A percentile compares a stretch with the other conserved stretches of the same genome.
Conservation (phyloP, 2,329 filamentous ascomycete genomes). For the Elsinoe arachidis region DNA sequence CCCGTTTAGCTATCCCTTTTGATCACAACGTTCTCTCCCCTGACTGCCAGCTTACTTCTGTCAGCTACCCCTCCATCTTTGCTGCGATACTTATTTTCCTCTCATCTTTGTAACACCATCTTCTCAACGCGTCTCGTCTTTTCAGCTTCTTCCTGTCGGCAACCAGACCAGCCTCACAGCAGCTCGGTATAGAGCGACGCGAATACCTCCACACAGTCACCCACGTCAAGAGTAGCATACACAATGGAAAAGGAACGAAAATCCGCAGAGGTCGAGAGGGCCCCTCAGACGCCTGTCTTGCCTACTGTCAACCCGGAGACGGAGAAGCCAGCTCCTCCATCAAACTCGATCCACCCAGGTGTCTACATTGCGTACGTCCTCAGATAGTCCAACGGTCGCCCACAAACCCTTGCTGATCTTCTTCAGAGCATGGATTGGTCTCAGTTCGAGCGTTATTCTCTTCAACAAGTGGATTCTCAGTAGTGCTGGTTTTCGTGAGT, state of each 20-base stretch:
- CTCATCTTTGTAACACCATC: not conserved
- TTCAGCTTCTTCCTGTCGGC: not conserved
- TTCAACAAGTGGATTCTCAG: constrained; percentile 90
- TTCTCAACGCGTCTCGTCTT: not conserved
- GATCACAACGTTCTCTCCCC: not conserved
- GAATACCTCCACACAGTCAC: constrained; percentile 22
- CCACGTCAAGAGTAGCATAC: constrained; percentile 21
- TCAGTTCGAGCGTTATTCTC: constrained; percentile 75
- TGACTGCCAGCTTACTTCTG: not conserved
- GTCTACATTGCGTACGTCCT: constrained; percentile 64
- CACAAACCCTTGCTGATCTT: not conserved
- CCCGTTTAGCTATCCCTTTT: constrained; percentile 1
- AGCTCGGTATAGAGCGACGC: constrained; percentile 5
- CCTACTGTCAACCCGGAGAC: constrained; percentile 70
- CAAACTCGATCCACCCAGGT: constrained; percentile 64
- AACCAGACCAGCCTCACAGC: not conserved
- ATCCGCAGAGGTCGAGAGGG: constrained; percentile 65
- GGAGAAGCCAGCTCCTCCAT: constrained; percentile 60
- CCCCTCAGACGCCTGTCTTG: constrained; percentile 54
- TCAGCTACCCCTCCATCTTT: not conserved
- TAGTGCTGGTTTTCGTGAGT: constrained; percentile 62
- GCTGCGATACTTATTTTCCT: not conserved
- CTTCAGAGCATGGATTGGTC: constrained; percentile 60
- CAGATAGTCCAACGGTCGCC: not conserved
- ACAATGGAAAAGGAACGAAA: constrained; percentile 72